Base-by-base conservation (phyloP, 2,329 filamentous ascomycete species). In the Stromatinia cepivora region DNA sequence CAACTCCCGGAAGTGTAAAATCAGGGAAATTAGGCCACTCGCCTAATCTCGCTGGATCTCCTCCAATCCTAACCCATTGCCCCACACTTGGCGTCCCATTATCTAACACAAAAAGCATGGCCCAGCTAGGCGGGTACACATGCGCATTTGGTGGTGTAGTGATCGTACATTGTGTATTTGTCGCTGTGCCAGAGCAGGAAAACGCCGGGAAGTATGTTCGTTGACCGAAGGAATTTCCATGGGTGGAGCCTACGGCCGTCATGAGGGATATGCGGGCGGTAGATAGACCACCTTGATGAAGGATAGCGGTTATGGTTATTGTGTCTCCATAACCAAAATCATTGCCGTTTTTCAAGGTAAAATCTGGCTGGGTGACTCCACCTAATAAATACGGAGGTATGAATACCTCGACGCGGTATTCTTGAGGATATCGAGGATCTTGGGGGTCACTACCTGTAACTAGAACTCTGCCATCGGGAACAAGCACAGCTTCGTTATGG, bases 371-470 rank as follows among this genome's bases (percentile, higher is more conserved):
- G 4, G 82, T 73, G 56, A 81, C 81, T 67, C 81, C 81, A 62
- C 79, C 82, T 63, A 84, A 80, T 2, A 89, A 79, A 73, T 90
- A 90, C 0, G 88, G 87, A 1, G 88, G 87, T 13, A 83, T 81
- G 79, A 89, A 90, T n/a, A 87, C 85, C 77, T 90, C 88, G 64
- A 89, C 81, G 15, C 88, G 85, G 77, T 89, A 86, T 79, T 90
- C 88, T 59, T 73, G 72, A 6, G 59, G 58, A 25, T 72, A 70
- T 56, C 71, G 57, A 13, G 39, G 6, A 45, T 68, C 70, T 34
- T 70, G 66, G 1, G 85, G 85, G 75, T 87, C 82, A 58, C 81
- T 78, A 6, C 80, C 81, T 2, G 85, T 84, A 28, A 90, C 83
- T 0, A 90, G 81, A 2, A 90, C 84, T 50, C 87, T 84, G 15